Percentiles rank a stretch among this genome's conserved stretches.
phyloP scores from a whole-genome alignment of 495 filamentous ascomycete species.

The Lichenothelia convexa region DNA sequence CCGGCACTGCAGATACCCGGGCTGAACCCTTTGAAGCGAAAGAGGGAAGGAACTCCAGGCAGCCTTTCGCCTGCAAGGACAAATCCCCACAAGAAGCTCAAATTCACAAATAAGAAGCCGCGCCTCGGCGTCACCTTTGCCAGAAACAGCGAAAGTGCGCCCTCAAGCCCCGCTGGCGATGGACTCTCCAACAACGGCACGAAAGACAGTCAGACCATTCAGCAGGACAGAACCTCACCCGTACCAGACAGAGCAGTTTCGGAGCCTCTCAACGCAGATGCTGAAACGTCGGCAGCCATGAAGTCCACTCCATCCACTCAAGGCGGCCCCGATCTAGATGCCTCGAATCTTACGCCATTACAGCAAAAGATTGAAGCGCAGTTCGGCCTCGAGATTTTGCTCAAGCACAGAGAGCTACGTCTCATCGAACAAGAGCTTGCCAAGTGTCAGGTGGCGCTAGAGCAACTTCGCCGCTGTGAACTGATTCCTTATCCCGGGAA shows the following conservation, averaged over 20 bases:
- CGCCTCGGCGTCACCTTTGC: slow-evolving; percentile 12
- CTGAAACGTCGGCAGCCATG: not conserved
- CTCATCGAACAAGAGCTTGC: slow-evolving; percentile 92
- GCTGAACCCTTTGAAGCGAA: slow-evolving; percentile 20
- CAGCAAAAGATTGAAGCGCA: slow-evolving; percentile 65
- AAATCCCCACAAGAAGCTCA: slow-evolving; percentile 12
- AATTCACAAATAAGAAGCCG: slow-evolving; percentile 8
- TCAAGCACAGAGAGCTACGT: slow-evolving; percentile 87
- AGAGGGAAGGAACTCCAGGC: slow-evolving; percentile 16
- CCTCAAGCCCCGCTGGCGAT: slow-evolving; percentile 8
- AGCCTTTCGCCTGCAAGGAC: not conserved
- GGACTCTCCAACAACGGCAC: not conserved
- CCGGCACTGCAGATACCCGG: slow-evolving; percentile 20
- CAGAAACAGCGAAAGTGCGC: slow-evolving; percentile 4
- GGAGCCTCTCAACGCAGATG: not conserved
- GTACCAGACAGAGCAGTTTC: not conserved
- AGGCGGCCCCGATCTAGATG: not conserved
- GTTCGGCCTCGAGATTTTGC: slow-evolving; percentile 74
- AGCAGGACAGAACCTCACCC: not conserved
- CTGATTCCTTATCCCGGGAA: slow-evolving; percentile 69
- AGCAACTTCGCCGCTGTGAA: slow-evolving; percentile 82
- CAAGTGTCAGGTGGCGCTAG: slow-evolving; percentile 87
- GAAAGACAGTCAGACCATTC: not conserved
- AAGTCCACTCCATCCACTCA: not conserved
- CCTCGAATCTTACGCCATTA: slow-evolving; percentile 20